Percentiles rank a stretch among this genome's conserved stretches.
phyloP scores from a whole-genome alignment of 371 early-diverging fungal species.

The Aphelidium insulamus region DNA sequence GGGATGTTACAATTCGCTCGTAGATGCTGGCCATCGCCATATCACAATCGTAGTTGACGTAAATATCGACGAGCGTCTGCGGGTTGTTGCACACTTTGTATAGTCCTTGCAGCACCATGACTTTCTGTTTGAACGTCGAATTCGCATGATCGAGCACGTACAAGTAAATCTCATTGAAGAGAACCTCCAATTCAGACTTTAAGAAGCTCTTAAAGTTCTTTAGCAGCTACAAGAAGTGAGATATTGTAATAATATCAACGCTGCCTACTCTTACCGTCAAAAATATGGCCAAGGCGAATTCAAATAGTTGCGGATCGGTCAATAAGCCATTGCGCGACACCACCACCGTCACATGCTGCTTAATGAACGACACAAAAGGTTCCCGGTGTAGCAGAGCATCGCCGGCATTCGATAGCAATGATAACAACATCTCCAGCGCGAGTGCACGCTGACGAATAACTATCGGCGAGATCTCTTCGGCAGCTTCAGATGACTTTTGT shows the following conservation, averaged over 20 bases:
- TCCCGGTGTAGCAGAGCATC: slow-evolving; percentile 17
- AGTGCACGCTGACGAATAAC: slow-evolving; percentile 17
- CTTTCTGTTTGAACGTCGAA: slow-evolving; percentile 19
- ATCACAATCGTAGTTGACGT: slow-evolving; percentile 33
- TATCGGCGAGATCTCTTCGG: too few relatives aligned
- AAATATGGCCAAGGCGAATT: slow-evolving; percentile 56
- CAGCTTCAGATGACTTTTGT: too few relatives aligned
- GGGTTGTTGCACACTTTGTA: slow-evolving; percentile 19
- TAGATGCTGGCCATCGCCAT: slow-evolving; percentile 13
- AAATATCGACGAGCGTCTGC: slow-evolving; percentile 21
- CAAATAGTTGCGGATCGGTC: slow-evolving; percentile 53
- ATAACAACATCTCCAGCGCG: slow-evolving; percentile 25
- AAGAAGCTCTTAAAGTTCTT: slow-evolving; percentile 40
- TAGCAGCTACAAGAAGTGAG: too few relatives aligned
- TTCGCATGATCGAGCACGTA: slow-evolving; percentile 38
- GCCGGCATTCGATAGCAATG: slow-evolving; percentile 33
- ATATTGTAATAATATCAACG: too few relatives aligned
- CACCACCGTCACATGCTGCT: slow-evolving; percentile 54
- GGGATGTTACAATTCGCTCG: slow-evolving; percentile 16
- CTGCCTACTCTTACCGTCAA: too few relatives aligned
- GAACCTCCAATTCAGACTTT: slow-evolving; percentile 50
- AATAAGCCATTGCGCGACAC: slow-evolving; percentile 55
- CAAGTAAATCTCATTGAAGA: slow-evolving; percentile 43
- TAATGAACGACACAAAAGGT: slow-evolving; percentile 47
- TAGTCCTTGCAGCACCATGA: slow-evolving; percentile 17